These are phyloP conservation scores for Agrostemma githago DNA, from an alignment of 148 eudicot species.

Conservation along the genomic window DNA sequence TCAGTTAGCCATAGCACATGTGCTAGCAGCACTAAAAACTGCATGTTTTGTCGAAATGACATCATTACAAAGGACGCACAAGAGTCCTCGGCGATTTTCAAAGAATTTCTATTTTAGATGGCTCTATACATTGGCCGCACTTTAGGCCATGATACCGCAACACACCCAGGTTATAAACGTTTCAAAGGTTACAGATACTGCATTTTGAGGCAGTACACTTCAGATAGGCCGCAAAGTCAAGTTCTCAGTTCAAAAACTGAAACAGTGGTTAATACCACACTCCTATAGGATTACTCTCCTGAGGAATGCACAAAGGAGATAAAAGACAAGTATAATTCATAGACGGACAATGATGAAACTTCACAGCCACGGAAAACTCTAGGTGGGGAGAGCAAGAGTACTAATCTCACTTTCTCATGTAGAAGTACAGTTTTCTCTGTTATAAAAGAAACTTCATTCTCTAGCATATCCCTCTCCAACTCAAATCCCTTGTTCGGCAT, in stretches of 20 bases:
- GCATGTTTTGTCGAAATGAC: constrained; percentile 1
- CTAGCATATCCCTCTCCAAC: constrained; percentile 73
- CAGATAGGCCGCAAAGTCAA: too few relatives aligned
- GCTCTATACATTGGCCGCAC: neutral
- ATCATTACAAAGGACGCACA: neutral
- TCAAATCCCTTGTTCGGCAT: constrained; percentile 56
- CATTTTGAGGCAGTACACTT: too few relatives aligned
- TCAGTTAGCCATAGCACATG: neutral
- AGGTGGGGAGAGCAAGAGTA: neutral
- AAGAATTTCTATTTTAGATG: neutral
- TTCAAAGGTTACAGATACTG: too few relatives aligned
- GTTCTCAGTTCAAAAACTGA: too few relatives aligned
- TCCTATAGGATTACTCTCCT: neutral
- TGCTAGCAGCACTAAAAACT: neutral
- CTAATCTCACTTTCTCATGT: constrained; percentile 55
- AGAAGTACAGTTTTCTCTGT: constrained; percentile 60
- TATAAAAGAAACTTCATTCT: constrained; percentile 59
- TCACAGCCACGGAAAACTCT: neutral
- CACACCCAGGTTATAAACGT: too few relatives aligned
- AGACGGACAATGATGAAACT: neutral
- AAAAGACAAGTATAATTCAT: neutral
- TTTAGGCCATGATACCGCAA: neutral
- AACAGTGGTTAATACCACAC: neutral
- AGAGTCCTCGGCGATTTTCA: neutral
- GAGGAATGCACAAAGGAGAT: neutral